A percentile compares a stretch with the other conserved stretches of the same genome.
Conservation (phyloP, 345 rosid genomes). For the Balakata baccata region DNA sequence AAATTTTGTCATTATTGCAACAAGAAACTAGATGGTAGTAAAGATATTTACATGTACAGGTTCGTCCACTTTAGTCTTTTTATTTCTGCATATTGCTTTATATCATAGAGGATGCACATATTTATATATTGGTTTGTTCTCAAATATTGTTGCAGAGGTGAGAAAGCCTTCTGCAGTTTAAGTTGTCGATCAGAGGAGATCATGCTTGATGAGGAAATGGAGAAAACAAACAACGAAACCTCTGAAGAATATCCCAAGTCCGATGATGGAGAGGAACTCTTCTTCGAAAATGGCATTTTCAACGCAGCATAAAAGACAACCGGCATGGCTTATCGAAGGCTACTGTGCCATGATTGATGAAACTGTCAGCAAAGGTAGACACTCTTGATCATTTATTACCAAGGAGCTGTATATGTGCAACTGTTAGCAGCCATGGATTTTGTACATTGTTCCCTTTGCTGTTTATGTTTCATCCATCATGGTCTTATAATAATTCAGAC, state of each 20-base stretch:
- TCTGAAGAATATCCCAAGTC: not conserved
- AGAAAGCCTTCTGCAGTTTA: slow-evolving; percentile 74
- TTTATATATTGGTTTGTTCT: not conserved
- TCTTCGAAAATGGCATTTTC: slow-evolving; percentile 38
- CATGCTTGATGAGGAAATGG: slow-evolving; percentile 47
- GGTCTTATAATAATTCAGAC: slow-evolving; percentile 32
- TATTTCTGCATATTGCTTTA: not conserved
- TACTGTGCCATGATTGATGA: slow-evolving; percentile 33
- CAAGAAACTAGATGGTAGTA: slow-evolving; percentile 50
- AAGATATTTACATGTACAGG: slow-evolving; percentile 87
- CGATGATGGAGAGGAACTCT: slow-evolving; percentile 32
- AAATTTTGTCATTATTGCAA: slow-evolving; percentile 68
- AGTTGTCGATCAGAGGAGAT: slow-evolving; percentile 69
- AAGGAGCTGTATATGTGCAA: slow-evolving; percentile 69
- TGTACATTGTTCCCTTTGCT: slow-evolving; percentile 41
- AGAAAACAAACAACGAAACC: slow-evolving; percentile 29
- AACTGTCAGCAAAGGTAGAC: slow-evolving; percentile 24
- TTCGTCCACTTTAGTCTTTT: slow-evolving; percentile 23
- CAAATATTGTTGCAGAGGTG: slow-evolving; percentile 54
- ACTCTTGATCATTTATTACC: slow-evolving; percentile 46
- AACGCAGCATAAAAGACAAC: slow-evolving; percentile 17
- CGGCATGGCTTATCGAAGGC: no score
- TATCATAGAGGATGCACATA: not conserved
- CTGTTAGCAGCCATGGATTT: slow-evolving; percentile 67
- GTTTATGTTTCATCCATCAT: slow-evolving; percentile 33